Evolutionary conservation across 805 yeast species (phyloP), one percentile per base, ranked within the genome.

Genomic region (Yarrowia hollandica): DNA sequence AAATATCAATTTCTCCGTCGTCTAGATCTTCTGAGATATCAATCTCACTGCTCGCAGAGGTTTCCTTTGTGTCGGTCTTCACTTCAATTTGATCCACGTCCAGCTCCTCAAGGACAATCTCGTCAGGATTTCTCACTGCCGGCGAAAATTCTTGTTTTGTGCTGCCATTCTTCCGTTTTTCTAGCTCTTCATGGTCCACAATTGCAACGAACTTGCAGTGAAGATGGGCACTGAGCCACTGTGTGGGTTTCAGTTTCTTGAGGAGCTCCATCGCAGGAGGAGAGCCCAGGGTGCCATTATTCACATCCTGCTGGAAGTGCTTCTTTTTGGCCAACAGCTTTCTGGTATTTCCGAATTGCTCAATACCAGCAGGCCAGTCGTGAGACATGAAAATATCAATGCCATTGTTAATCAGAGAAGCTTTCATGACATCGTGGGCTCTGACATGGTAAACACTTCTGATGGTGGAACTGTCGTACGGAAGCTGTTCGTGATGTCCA

Each of bases 351-450:
- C 97, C 98, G 69, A 79, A 72, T 5, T 81, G 72, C 39, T 79
- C 86, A 9, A 91, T 83, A 3, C 87, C 88, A 37, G 77, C 83
- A 0, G 99, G 99, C 99, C 99, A 94, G 74, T 94, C 99, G 71
- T 94, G 99, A 28, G 88, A 81, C 57, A 92, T 62, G 68, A 86
- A 76, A 1, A 90, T 68, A 64, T 88, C 87, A 5, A 82, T 46
- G 4, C 62, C 41, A 15, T 59, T 48, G 54, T 62, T 62, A 65
- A 65, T 79, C 64, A 64, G 75, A 19, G 62, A 71, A 64, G 89
- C 72, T 62, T 86, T 86, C 33, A 82, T 63, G 59, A 80, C 81
- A 60, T 86, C 76, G 25, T 77, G 77, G 46, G 86, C 80, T 33
- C 91, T 80, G 55, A 85, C 82, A 71, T 94, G 97, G 71, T 88